These are phyloP conservation scores for Peribolospora kevripleyi DNA, from an alignment of 768 basidiomycete species.

Conservation along the genomic window DNA sequence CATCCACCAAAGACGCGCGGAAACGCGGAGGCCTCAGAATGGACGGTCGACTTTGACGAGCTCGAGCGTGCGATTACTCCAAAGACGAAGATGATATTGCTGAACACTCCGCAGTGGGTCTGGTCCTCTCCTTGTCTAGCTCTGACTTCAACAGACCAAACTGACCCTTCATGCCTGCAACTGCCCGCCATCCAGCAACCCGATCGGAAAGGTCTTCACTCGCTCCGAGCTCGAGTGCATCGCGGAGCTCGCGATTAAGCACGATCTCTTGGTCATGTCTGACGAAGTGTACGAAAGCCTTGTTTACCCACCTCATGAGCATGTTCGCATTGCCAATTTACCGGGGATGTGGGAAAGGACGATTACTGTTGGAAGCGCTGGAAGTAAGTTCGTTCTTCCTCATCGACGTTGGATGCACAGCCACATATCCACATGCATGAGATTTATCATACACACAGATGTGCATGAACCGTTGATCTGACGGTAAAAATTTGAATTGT, in stretches of 20 bases:
- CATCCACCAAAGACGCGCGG: conserved; percentile 45
- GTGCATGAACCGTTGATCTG: not conserved
- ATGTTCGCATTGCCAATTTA: not conserved
- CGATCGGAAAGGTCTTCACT: not conserved
- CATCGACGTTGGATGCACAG: no score
- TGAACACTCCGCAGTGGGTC: no score
- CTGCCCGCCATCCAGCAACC: not conserved
- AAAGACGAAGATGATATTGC: conserved; percentile 73
- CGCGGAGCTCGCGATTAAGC: conserved; percentile 66
- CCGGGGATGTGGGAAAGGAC: not conserved
- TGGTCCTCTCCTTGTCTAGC: no score
- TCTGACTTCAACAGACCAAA: no score
- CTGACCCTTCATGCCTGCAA: not conserved
- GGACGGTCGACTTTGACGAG: conserved; percentile 77
- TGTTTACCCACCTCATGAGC: conserved; percentile 9
- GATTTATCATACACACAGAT: not conserved
- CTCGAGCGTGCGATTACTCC: conserved; percentile 65
- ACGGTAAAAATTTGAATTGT: not conserved
- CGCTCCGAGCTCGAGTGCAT: conserved; percentile 21
- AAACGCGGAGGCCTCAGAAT: conserved; percentile 39
- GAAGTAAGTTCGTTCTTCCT: conserved; percentile 33
- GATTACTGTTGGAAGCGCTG: conserved; percentile 33
- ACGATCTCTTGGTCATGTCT: conserved; percentile 72
- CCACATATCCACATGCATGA: not conserved
- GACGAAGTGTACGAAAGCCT: conserved; percentile 99